Evolutionary conservation across 208 protist species (phyloP).

Genomic region (Trypanosoma congolense): DNA sequence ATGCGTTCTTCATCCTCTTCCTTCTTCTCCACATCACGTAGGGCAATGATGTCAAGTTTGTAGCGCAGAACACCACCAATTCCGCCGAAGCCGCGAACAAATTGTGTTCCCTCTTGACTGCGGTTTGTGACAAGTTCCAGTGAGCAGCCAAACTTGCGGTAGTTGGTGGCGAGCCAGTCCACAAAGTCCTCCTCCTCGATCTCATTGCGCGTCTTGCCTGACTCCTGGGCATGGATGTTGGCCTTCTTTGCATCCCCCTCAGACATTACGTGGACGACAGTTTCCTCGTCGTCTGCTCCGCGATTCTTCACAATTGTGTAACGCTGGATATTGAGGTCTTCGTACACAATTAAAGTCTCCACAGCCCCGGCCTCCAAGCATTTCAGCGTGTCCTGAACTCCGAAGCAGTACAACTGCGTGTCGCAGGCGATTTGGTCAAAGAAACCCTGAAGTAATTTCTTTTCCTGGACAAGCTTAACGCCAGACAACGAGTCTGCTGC

Average conservation of each 20-base stretch:
- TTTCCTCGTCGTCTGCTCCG: slow-evolving; percentile 70
- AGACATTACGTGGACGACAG: slow-evolving; percentile 62
- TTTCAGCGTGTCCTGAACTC: slow-evolving; percentile 95
- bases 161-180: slow-evolving; percentile 99
- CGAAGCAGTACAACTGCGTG: slow-evolving; percentile 99
- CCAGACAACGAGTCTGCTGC: slow-evolving; percentile 92
- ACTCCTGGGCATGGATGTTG: slow-evolving; percentile 79
- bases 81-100: slow-evolving; percentile 97
- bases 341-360: slow-evolving; percentile 98
- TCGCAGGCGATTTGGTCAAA: slow-evolving; percentile 99
- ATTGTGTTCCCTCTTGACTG: slow-evolving; percentile 98
- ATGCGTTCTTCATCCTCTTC: slow-evolving; percentile 52
- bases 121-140: slow-evolving; percentile 93
- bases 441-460: slow-evolving; percentile 98
- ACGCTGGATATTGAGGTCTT: slow-evolving; percentile 93
- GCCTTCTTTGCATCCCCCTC: slow-evolving; percentile 63
- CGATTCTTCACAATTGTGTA: slow-evolving; percentile 85
- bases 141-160: slow-evolving; percentile 96
- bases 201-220: slow-evolving; percentile 87
- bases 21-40: slow-evolving; percentile 85
- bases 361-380: slow-evolving; percentile 97
- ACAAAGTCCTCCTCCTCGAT: slow-evolving; percentile 90
- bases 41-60: slow-evolving; percentile 86
- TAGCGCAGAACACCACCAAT: slow-evolving; percentile 93
- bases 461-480: slow-evolving; percentile 99